A percentile compares a stretch with the other conserved stretches of the same genome.
Evolutionary conservation across 176 grass and related monocot genomes (phyloP).

Genomic region (Aegilops speltoides): DNA sequence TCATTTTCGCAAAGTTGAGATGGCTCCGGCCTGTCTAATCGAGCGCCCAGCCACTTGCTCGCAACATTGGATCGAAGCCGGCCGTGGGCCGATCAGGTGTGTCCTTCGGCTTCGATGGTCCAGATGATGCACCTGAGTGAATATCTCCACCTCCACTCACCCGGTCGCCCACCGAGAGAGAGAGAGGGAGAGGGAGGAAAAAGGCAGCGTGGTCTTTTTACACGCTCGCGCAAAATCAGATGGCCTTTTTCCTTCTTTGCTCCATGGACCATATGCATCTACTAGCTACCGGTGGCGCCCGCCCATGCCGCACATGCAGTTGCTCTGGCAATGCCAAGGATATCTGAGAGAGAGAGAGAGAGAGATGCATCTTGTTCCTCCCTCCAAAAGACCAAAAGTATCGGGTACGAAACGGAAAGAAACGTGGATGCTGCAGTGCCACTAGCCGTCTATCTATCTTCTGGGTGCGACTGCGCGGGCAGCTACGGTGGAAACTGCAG

Average conservation of each 20-base stretch:
- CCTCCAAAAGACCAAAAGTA: neutral
- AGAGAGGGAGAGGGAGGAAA: neutral
- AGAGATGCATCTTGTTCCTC: neutral
- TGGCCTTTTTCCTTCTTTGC: conserved; percentile 8
- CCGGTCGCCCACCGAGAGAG: neutral
- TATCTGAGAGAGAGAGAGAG: neutral
- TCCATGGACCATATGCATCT: neutral
- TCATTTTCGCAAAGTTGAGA: neutral
- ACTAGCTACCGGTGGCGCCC: neutral
- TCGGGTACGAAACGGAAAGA: no score
- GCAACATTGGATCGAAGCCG: no score
- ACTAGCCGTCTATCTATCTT: neutral
- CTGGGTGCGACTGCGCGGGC: neutral
- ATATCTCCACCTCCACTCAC: neutral
- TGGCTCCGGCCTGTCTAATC: neutral
- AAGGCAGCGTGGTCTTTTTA: neutral
- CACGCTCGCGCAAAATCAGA: conserved; percentile 7
- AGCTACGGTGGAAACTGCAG: neutral
- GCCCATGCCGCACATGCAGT: conserved; percentile 10
- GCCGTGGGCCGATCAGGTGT: no score
- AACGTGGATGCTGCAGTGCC: neutral
- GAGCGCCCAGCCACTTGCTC: neutral
- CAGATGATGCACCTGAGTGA: neutral
- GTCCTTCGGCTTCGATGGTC: neutral
- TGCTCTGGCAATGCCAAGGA: neutral